Evolutionary conservation across 306 rosid species (phyloP).

Genomic region (Ormosia semicastrata): DNA sequence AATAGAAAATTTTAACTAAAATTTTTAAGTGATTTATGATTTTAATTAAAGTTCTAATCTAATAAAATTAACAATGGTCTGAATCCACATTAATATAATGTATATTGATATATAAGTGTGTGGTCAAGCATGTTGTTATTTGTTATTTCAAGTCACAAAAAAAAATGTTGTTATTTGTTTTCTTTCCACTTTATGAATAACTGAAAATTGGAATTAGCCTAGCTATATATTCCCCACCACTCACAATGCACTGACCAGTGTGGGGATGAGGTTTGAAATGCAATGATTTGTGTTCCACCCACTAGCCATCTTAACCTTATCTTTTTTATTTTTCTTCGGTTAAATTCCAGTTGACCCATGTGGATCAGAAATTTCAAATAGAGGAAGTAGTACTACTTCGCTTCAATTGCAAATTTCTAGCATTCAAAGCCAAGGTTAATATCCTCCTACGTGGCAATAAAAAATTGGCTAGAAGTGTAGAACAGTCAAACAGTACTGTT

Average conservation of each 20-base stretch:
- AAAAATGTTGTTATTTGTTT: too few species aligned
- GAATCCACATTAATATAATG: too few species aligned
- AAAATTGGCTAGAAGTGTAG: background rate
- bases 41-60: background rate
- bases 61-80: too few species aligned
- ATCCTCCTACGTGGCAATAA: background rate
- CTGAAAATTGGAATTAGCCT: too few species aligned
- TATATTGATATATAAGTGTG: too few species aligned
- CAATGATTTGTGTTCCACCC: slow-evolving; percentile 39
- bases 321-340: background rate
- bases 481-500: background rate
- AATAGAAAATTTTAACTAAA: background rate
- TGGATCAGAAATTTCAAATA: background rate
- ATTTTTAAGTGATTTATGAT: background rate
- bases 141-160: too few species aligned
- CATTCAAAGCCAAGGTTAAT: background rate
- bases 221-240: background rate
- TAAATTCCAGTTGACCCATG: background rate
- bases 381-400: background rate
- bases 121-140: background rate
- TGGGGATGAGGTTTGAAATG: slow-evolving; percentile 15
- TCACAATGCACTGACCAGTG: slow-evolving; percentile 7
- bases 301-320: slow-evolving; percentile 37
- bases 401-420: slow-evolving; percentile 1
- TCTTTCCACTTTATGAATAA: too few species aligned